Base-by-base conservation (phyloP, 106 monocot species). In the Posidonia australis region DNA sequence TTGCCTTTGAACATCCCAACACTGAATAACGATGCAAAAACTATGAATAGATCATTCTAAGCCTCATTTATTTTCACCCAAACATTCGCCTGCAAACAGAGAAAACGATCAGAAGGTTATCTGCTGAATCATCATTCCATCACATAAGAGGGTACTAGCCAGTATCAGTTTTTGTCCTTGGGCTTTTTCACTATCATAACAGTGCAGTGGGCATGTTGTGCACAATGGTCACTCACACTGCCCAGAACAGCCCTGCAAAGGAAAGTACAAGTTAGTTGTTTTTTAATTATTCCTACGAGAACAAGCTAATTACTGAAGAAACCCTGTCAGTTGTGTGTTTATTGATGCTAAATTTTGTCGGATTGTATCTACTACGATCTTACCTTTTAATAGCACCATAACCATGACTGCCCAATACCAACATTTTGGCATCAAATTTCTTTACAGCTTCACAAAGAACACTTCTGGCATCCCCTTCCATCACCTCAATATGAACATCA, bases 141-240 rank as follows among this genome's bases (percentile, higher is more conserved):
- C 36, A 36, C 36, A n/a, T n/a, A 7, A 36, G 2, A 36, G 36
- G 36, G 36, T 36, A 36, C n/a, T n/a, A n/a, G n/a, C n/a, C 5
- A 36, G 36, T 4, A 41, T 71, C 52, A 71, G 26, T 72, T 41
- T 41, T 68, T 56, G 0, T 44, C 6, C 29, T 72, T 64, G 44
- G 72, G 72, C 41, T 64, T 64, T 53, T 72, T 72, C 54, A 72
- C 64, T 43, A 72, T 56, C 64, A 72, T 72, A 1, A 72, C 72
- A 56, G 42, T 52, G 72, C 54, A 72, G 21, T 72, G 72, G 1
- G 72, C 72, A 45, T 72, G 72, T 19, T 72, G 72, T 7, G 64
- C 55, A 12, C 72, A 72, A 23, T 72, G 55, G 42, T 72, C 72
- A n/a, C 72, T 72, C 41, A 72, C 64, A 32, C 72, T 72, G 26